A percentile compares a stretch with the other conserved stretches of the same genome.
phyloP scores from a whole-genome alignment of 805 yeast genomes.

The Schwanniomyces sp. region DNA sequence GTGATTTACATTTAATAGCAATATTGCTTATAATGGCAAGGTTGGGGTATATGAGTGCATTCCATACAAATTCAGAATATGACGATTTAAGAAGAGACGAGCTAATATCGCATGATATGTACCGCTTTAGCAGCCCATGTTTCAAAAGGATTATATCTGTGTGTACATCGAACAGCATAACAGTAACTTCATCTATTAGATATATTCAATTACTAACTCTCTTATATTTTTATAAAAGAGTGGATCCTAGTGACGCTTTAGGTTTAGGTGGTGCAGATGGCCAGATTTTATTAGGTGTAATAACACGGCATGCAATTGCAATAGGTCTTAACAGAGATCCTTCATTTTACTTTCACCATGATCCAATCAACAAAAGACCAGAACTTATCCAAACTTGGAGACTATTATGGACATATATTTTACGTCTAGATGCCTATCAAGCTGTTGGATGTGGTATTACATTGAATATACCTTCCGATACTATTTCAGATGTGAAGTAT shows the following conservation, averaged over 20 bases:
- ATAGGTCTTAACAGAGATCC: constrained; percentile 45
- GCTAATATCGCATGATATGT: constrained; percentile 29
- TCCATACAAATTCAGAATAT: constrained; percentile 31
- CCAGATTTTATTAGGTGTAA: constrained; percentile 35
- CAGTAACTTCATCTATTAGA: constrained; percentile 31
- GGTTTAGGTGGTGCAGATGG: constrained; percentile 42
- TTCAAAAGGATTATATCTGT: constrained; percentile 30
- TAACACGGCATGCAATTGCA: constrained; percentile 37
- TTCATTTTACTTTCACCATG: constrained; percentile 25
- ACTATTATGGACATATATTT: constrained; percentile 33
- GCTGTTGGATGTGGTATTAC: constrained; percentile 34
- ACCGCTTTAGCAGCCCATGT: constrained; percentile 23
- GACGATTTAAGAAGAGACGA: constrained; percentile 29
- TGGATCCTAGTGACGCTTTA: constrained; percentile 43
- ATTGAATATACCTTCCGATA: constrained; percentile 24
- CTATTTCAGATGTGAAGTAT: constrained; percentile 31
- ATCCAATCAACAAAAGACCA: constrained; percentile 26
- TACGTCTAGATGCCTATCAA: constrained; percentile 26
- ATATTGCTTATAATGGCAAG: constrained; percentile 28
- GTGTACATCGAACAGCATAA: constrained; percentile 33
- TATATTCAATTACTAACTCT: constrained; percentile 35
- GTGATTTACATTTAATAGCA: constrained; percentile 31
- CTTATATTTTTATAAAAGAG: constrained; percentile 31
- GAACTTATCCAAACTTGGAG: constrained; percentile 33
- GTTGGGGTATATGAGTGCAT: constrained; percentile 38